Evolutionary conservation across 306 rosid species (phyloP).

Genomic region (Vachellia pachyceras): DNA sequence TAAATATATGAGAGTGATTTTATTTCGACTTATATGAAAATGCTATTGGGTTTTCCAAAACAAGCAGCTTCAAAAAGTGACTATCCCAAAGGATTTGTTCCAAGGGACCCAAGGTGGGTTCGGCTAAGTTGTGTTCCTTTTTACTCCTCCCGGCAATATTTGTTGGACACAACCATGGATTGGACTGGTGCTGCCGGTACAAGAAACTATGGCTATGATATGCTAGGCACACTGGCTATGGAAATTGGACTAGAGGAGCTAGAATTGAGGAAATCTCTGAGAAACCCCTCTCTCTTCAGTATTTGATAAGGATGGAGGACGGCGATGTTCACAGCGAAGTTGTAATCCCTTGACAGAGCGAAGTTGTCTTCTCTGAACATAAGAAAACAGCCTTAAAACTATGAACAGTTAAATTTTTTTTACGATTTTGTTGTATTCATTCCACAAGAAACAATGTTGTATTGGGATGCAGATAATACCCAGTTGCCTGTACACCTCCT

Average conservation of each 20-base stretch:
- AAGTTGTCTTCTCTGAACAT: not conserved
- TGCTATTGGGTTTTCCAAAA: too few relatives aligned
- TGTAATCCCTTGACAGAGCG: slow-evolving; percentile 28
- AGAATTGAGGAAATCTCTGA: slow-evolving; percentile 51
- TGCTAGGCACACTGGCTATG: slow-evolving; percentile 70
- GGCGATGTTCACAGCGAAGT: slow-evolving; percentile 51
- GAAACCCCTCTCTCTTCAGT: slow-evolving; percentile 53
- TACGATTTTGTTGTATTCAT: not conserved
- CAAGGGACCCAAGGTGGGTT: not conserved
- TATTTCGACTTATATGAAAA: too few relatives aligned
- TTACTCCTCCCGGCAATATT: slow-evolving; percentile 56
- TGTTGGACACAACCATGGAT: slow-evolving; percentile 71
- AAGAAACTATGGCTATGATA: slow-evolving; percentile 61
- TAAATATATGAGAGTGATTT: too few relatives aligned
- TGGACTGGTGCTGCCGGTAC: slow-evolving; percentile 71
- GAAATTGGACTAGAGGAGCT: slow-evolving; percentile 65
- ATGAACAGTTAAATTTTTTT: not conserved
- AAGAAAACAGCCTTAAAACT: not conserved
- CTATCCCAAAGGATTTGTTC: too few relatives aligned
- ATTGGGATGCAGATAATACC: not conserved
- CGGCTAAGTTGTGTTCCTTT: slow-evolving; percentile 18
- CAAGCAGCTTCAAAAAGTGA: too few relatives aligned
- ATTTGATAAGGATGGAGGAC: slow-evolving; percentile 73
- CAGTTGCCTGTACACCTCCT: not conserved
- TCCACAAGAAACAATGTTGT: not conserved